A percentile compares a stretch with the other conserved stretches of the same genome.
These are phyloP conservation scores for Fragilariopsis cylindrus DNA, from an alignment of 108 stramenopile genomes.

Conservation along the genomic window DNA sequence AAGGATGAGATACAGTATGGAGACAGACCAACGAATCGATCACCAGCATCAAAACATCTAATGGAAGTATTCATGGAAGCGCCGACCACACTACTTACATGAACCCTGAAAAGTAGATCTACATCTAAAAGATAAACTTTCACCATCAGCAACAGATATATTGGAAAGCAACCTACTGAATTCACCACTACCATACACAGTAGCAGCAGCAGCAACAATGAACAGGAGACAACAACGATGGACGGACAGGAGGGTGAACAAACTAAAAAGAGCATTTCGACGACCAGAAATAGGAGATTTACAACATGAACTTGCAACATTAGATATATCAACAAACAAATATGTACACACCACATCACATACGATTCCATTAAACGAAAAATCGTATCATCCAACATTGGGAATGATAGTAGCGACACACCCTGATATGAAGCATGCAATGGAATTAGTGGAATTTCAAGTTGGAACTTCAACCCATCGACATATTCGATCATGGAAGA, in stretches of 20 bases:
- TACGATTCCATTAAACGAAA: background rate
- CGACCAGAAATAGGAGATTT: no score
- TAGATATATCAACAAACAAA: no score
- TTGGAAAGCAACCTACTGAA: background rate
- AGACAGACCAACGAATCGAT: background rate
- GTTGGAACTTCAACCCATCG: background rate
- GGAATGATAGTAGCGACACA: background rate
- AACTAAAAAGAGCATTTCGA: no score
- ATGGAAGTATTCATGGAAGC: background rate
- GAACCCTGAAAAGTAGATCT: background rate
- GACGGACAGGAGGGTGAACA: no score
- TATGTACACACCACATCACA: no score
- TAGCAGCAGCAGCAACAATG: background rate
- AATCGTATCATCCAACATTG: background rate
- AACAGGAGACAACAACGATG: background rate
- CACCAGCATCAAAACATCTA: conserved; percentile 16
- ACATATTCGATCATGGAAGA: conserved; percentile 1
- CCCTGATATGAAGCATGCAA: background rate
- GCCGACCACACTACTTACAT: background rate
- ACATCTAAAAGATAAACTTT: background rate
- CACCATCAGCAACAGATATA: background rate
- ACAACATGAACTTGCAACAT: no score
- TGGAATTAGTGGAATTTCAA: background rate
- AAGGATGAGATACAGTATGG: conserved; percentile 21
- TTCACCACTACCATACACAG: background rate